Conservation (phyloP, 1,284 basidiomycete species). For the Ceraceosorus guamensis region DNA sequence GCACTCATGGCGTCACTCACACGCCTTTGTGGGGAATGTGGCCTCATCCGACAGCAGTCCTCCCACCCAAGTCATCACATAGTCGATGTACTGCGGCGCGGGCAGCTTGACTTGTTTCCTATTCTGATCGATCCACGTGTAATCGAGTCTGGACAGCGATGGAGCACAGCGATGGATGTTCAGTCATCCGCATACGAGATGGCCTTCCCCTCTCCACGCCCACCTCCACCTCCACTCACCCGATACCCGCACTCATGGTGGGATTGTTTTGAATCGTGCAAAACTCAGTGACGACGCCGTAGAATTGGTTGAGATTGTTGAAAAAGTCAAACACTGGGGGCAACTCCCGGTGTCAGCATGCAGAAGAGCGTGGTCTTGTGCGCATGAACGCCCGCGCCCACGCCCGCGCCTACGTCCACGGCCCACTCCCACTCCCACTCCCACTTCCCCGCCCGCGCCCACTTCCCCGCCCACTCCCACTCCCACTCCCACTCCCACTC, state of each 20-base stretch:
- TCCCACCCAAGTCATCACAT: slow-evolving; percentile 97
- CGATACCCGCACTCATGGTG: slow-evolving; percentile 83
- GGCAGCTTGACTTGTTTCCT: slow-evolving; percentile 87
- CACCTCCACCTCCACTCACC: slow-evolving; percentile 52
- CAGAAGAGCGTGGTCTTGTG: slow-evolving; percentile 5
- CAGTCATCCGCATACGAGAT: not conserved
- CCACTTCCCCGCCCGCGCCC: no score
- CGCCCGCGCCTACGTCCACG: no score
- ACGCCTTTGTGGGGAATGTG: slow-evolving; percentile 90
- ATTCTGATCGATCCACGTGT: slow-evolving; percentile 83
- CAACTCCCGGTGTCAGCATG: no score
- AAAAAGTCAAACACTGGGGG: slow-evolving; percentile 55
- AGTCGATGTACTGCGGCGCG: slow-evolving; percentile 95
- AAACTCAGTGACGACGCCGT: slow-evolving; percentile 87
- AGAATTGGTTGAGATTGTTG: slow-evolving; percentile 94
- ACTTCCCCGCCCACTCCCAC: not conserved
- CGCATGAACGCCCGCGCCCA: no score
- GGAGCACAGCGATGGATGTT: not conserved
- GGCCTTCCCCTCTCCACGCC: not conserved
- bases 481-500: not conserved
- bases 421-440: not conserved
- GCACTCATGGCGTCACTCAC: slow-evolving; percentile 53
- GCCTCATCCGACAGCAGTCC: slow-evolving; percentile 85
- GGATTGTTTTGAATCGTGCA: slow-evolving; percentile 84
- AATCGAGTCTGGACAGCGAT: slow-evolving; percentile 67